These are phyloP conservation scores for Teratosphaeria gauchensis DNA, from an alignment of 2,329 filamentous ascomycete species.

Conservation along the genomic window DNA sequence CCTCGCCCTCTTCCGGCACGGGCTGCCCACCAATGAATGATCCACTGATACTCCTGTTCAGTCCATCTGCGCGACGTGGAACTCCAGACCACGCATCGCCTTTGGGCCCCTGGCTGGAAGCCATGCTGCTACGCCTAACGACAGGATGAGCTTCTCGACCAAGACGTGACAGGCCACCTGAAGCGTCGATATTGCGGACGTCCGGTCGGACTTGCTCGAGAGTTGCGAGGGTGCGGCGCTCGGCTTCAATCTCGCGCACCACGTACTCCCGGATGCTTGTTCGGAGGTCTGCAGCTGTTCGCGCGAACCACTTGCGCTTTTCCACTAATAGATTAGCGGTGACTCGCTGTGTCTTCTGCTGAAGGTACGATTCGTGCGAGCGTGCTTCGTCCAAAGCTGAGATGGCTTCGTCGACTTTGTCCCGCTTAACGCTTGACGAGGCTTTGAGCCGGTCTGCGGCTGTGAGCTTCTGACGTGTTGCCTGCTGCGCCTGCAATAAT, in stretches of 20 bases:
- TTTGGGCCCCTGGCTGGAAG: slow-evolving; percentile 86
- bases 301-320: slow-evolving; percentile 80
- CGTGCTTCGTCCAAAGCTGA: slow-evolving; percentile 78
- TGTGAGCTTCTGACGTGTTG: slow-evolving; percentile 68
- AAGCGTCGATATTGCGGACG: slow-evolving; percentile 83
- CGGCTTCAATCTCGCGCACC: slow-evolving; percentile 87
- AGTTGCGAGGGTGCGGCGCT: slow-evolving; percentile 80
- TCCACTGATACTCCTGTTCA: slow-evolving; percentile 66
- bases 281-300: slow-evolving; percentile 76
- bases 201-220: slow-evolving; percentile 91
- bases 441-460: slow-evolving; percentile 84
- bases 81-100: slow-evolving; percentile 98
- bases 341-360: slow-evolving; percentile 77
- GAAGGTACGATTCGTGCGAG: slow-evolving; percentile 68
- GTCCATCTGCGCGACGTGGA: slow-evolving; percentile 68
- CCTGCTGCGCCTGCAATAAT: slow-evolving; percentile 80
- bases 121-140: slow-evolving; percentile 66
- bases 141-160: slow-evolving; percentile 78
- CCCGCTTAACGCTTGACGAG: slow-evolving; percentile 74
- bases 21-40: slow-evolving; percentile 45
- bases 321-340: slow-evolving; percentile 83
- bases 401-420: slow-evolving; percentile 98
- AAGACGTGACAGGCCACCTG: slow-evolving; percentile 78
- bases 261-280: slow-evolving; percentile 84
- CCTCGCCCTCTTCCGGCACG: slow-evolving; percentile 43